Conservation (phyloP, 306 rosid species). For the Myrica gale region DNA sequence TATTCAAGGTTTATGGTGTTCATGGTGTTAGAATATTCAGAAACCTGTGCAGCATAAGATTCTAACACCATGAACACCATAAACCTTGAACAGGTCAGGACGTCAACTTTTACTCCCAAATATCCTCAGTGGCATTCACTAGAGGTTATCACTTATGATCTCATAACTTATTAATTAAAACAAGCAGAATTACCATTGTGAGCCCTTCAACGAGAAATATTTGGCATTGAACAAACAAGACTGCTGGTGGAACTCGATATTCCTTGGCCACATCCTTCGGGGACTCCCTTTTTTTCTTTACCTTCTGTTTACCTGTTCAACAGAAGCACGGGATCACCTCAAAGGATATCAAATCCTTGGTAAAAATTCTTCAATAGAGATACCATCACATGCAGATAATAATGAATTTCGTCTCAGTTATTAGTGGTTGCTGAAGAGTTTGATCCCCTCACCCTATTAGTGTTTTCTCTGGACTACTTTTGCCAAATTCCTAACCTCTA, state of each 20-base stretch:
- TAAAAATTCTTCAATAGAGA: constrained; percentile 3
- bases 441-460: neutral
- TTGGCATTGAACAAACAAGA: constrained; percentile 87
- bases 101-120: constrained; percentile 14
- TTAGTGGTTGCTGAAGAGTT: neutral
- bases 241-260: constrained; percentile 64
- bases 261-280: constrained; percentile 60
- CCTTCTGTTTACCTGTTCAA: constrained; percentile 66
- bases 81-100: neutral
- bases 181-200: constrained; percentile 61
- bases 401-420: neutral
- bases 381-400: constrained; percentile 21
- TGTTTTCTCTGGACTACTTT: neutral
- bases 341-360: constrained; percentile 9
- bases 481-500: neutral
- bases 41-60: neutral
- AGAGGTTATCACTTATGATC: constrained; percentile 19
- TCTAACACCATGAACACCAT: constrained; percentile 1
- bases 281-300: constrained; percentile 76
- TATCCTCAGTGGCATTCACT: constrained; percentile 12
- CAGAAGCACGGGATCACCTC: constrained; percentile 24
- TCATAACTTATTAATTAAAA: constrained; percentile 18
- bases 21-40: no score
- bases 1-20: no score
- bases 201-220: constrained; percentile 89